Conservation (phyloP, 1,139 yeast species). For the Magnusiomyces tetraspermus region DNA sequence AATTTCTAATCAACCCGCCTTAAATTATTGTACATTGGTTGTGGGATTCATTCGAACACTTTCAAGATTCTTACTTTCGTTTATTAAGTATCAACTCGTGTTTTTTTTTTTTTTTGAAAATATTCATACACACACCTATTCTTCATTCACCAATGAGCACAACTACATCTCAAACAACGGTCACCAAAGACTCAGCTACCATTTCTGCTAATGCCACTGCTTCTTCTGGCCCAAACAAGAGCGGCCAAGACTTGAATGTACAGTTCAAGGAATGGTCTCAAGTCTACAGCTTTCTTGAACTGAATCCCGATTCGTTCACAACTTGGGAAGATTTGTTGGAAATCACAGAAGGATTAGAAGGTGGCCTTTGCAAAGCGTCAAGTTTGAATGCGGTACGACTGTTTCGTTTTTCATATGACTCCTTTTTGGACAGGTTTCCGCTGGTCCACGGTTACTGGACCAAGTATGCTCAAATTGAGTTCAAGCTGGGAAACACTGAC, state of each 20-base stretch:
- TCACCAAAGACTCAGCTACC: not conserved
- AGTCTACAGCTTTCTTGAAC: constrained; percentile 23
- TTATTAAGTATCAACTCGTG: no score
- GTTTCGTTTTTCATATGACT: constrained; percentile 43
- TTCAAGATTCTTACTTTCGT: no score
- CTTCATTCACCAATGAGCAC: not conserved
- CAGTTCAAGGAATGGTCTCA: constrained; percentile 18
- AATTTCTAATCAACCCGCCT: no score
- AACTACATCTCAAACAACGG: not conserved
- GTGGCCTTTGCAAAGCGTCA: constrained; percentile 39
- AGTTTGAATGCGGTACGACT: constrained; percentile 34
- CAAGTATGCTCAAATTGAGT: constrained; percentile 59
- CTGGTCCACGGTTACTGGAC: constrained; percentile 72
- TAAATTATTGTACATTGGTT: no score
- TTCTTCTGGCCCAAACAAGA: no score
- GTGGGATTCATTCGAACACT: no score
- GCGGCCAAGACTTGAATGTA: not conserved
- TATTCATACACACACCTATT: no score
- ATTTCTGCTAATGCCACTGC: not conserved
- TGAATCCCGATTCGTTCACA: constrained; percentile 33
- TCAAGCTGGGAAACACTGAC: constrained; percentile 44
- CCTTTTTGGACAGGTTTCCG: constrained; percentile 59
- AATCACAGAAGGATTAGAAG: constrained; percentile 27
- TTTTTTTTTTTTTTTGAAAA: no score
- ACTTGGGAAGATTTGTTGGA: constrained; percentile 42